Evolutionary conservation across 441 rosid species (phyloP), one percentile per base, ranked within the genome.

Genomic region (Hura crepitans): DNA sequence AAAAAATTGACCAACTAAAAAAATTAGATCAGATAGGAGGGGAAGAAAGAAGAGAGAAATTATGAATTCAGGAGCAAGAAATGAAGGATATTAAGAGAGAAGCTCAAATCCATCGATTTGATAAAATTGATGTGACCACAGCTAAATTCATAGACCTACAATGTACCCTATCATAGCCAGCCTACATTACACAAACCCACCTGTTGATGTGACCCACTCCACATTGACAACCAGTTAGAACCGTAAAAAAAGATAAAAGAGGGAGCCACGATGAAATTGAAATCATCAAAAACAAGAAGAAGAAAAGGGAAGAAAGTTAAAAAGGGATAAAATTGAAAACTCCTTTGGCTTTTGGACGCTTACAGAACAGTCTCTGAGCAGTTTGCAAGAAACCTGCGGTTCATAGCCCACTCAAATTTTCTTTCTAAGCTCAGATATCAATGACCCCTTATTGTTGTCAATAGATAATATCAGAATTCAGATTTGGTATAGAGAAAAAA

Each of bases 191-290:
- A 28, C 64, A 56, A 76, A 71, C 77, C 81, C 91, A 91, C 93
- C 89, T 88, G 97, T 81, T 87, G 90, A 85, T 89, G 93, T 91
- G 98, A 89, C 98, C 97, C 92, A 89, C 96, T 84, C 78, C 15
- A 79, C 82, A 83, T 79, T 77, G 84, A 86, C 96, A 83, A 62
- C 79, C 84, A 85, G 90, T 90, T 79, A 78, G 81, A 83, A 74
- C 84, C 77, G 87, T 78, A 69, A 75, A 78, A 72, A 50, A 64
- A 71, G 65, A 35, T 43, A 66, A 70, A 65, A 28, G 15, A 20
- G 68, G 72, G 12, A 18, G 18, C 22, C 9, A 17, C 30, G n/a
- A 4, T 15, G 42, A 57, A 57, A 30, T 11, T 25, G 18, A 25
- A 55, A 51, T 22, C 62, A 71, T 57, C 22, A 14, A 60, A 37